Percentiles rank a stretch among this genome's conserved stretches.
These are phyloP conservation scores for Colletotrichum sp. DNA, from an alignment of 2,329 filamentous ascomycete genomes.

Conservation along the genomic window DNA sequence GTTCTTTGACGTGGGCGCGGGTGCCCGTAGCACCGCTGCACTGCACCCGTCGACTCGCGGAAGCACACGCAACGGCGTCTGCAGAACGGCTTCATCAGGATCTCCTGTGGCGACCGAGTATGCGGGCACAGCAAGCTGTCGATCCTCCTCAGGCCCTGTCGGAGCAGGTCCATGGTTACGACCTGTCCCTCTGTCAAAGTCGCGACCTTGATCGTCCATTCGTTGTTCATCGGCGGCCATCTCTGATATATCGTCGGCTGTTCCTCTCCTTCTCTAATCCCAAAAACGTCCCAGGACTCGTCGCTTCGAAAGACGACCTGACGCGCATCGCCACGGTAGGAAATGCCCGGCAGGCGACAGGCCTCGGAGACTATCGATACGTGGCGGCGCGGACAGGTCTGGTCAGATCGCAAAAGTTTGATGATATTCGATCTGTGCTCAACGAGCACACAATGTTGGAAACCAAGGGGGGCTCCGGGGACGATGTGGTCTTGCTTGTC, in stretches of 20 bases:
- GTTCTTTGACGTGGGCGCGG: background rate
- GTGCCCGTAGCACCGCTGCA: background rate
- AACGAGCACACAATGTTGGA: accelerated
- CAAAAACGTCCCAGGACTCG: background rate
- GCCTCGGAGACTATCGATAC: background rate
- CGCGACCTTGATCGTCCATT: background rate
- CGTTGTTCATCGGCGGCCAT: background rate
- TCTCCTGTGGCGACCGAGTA: background rate
- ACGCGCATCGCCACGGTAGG: background rate
- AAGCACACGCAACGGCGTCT: background rate
- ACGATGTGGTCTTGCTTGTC: background rate
- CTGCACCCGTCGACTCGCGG: background rate
- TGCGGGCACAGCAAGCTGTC: background rate
- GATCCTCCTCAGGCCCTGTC: background rate
- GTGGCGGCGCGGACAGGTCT: background rate
- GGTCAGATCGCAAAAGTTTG: background rate
- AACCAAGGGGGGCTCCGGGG: background rate
- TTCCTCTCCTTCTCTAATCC: background rate
- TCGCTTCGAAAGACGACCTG: background rate
- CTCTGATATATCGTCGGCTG: background rate
- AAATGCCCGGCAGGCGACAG: no score
- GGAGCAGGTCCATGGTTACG: background rate
- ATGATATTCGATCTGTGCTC: background rate
- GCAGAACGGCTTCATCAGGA: background rate
- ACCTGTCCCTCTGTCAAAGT: background rate